Conservation (phyloP, 805 yeast species). For the Metschnikowia reukaufii region DNA sequence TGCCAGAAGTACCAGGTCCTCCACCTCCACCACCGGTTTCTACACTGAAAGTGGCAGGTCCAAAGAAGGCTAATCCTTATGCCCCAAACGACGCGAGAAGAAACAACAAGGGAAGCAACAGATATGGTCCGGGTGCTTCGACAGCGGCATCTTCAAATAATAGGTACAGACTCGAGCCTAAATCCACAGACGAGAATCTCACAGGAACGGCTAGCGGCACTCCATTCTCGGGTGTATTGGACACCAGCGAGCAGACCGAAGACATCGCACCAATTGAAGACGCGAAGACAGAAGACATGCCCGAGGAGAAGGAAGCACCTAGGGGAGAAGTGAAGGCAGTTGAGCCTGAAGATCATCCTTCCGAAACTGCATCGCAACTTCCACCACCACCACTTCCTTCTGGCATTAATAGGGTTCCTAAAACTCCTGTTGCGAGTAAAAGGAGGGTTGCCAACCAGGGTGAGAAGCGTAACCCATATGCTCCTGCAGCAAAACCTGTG, state of each 20-base stretch:
- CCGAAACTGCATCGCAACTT: background rate
- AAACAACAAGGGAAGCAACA: constrained; percentile 14
- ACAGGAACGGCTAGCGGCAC: constrained; percentile 1
- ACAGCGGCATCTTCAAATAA: constrained; percentile 3
- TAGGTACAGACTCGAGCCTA: constrained; percentile 10
- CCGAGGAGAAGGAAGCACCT: background rate
- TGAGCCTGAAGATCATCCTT: background rate
- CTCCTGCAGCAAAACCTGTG: constrained; percentile 5
- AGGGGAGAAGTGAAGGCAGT: background rate
- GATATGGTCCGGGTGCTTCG: constrained; percentile 14
- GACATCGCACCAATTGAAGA: background rate
- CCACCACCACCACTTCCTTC: constrained; percentile 2
- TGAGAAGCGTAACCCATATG: constrained; percentile 8
- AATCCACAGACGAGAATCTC: background rate
- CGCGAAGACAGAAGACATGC: background rate
- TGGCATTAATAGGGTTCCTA: background rate
- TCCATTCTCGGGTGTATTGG: constrained; percentile 3
- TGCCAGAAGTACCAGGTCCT: background rate
- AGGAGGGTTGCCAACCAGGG: background rate
- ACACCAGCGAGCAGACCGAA: background rate
- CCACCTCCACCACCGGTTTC: constrained; percentile 16
- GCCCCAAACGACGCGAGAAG: constrained; percentile 30
- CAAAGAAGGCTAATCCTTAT: constrained; percentile 31
- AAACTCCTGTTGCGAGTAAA: background rate
- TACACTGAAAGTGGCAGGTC: background rate